Percentiles rank a stretch among this genome's conserved stretches.
phyloP scores from a whole-genome alignment of 768 basidiomycete species.

The Candolleomyces aberdarensis region DNA sequence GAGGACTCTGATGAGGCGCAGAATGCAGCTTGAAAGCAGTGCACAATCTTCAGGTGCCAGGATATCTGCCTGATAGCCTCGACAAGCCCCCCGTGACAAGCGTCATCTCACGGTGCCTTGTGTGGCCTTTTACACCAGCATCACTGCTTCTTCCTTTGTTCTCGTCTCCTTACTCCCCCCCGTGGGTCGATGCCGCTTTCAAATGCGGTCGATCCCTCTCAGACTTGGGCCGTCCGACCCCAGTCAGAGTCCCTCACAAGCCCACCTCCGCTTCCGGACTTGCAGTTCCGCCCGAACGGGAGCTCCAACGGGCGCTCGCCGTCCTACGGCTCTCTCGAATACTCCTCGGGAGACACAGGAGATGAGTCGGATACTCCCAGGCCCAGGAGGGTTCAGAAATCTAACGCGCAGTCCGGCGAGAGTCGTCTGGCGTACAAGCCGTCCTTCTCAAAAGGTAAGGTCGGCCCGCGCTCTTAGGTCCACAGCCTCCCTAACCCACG shows the following conservation, averaged over 20 bases:
- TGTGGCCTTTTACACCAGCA: neutral
- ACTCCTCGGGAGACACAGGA: neutral
- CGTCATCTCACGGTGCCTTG: conserved; percentile 5
- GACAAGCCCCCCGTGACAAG: conserved; percentile 1
- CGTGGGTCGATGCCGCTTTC: neutral
- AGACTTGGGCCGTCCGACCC: neutral
- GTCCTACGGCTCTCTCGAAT: no score
- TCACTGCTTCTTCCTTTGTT: neutral
- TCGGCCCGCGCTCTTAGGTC: neutral
- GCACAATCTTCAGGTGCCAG: neutral
- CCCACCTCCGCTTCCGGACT: neutral
- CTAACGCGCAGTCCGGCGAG: neutral
- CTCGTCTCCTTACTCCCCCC: neutral
- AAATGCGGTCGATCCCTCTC: neutral
- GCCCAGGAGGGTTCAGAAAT: neutral
- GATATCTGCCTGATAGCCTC: no score
- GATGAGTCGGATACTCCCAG: neutral
- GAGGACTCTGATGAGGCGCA: neutral
- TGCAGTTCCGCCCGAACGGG: neutral
- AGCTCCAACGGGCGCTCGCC: no score
- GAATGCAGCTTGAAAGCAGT: neutral
- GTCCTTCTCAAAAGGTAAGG: conserved; percentile 6
- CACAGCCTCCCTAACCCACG: conserved; percentile 15
- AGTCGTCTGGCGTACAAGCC: conserved; percentile 6
- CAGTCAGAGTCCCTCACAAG: neutral